phyloP scores from a whole-genome alignment of 352 stramenopile species.

The Globisporangium iwayamae region DNA sequence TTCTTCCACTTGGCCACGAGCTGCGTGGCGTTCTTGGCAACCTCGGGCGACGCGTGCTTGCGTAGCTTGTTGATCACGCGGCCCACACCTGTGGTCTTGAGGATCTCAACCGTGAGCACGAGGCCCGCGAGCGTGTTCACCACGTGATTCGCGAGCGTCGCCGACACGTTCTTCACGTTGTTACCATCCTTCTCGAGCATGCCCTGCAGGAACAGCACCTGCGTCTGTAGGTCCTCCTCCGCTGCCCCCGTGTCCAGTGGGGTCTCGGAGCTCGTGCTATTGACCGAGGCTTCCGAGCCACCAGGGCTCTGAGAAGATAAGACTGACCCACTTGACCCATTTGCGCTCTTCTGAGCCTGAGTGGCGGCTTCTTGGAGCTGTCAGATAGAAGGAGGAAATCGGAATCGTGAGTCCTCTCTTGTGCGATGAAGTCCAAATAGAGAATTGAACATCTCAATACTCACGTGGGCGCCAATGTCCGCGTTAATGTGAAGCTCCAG shows the following conservation, averaged over 20 bases:
- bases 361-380: constrained; percentile 1
- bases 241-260: constrained; percentile 3
- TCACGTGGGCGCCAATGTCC: constrained; percentile 24
- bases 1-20: constrained; percentile 87
- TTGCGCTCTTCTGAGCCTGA: not conserved
- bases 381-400: not conserved
- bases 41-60: constrained; percentile 61
- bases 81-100: constrained; percentile 78
- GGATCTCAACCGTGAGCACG: constrained; percentile 75
- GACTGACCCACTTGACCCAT: not conserved
- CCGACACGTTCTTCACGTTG: constrained; percentile 71
- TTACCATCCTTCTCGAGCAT: constrained; percentile 67
- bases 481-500: constrained; percentile 65
- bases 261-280: constrained; percentile 4
- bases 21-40: constrained; percentile 61
- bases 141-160: constrained; percentile 65
- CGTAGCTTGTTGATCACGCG: constrained; percentile 86
- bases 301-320: not conserved
- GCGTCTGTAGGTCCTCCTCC: constrained; percentile 58
- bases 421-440: not conserved
- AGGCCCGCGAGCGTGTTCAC: constrained; percentile 62
- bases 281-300: too few relatives aligned
- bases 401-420: not conserved
- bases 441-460: not conserved
- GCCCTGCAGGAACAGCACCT: constrained; percentile 64